Evolutionary conservation across 2,329 filamentous ascomycete genomes (phyloP).

Genomic region (Sclerotinia borealis): DNA sequence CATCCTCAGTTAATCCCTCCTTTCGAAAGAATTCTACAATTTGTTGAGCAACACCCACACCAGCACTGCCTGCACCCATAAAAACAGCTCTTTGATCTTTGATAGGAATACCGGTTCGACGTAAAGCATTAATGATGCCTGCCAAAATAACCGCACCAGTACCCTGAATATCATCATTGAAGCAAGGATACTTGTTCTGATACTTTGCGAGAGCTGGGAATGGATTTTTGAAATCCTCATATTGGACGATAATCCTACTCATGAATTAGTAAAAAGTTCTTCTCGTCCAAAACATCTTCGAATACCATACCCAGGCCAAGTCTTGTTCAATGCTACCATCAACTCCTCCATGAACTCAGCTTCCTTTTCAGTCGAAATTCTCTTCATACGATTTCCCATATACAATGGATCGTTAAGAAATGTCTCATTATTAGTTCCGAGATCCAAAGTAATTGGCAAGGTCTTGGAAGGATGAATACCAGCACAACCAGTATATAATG

Average conservation of each 20-base stretch:
- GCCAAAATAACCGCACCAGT: conserved; percentile 83
- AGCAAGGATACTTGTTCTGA: conserved; percentile 68
- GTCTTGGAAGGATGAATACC: conserved; percentile 76
- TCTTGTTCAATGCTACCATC: conserved; percentile 57
- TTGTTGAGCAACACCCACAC: conserved; percentile 80
- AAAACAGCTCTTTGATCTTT: conserved; percentile 65
- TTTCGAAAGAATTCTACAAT: conserved; percentile 69
- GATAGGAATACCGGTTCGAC: conserved; percentile 59
- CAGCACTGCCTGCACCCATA: conserved; percentile 76
- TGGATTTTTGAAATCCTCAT: conserved; percentile 66
- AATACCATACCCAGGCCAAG: conserved; percentile 66
- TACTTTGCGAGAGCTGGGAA: conserved; percentile 61
- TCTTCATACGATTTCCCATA: conserved; percentile 62
- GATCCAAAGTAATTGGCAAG: conserved; percentile 75
- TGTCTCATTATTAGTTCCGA: conserved; percentile 73
- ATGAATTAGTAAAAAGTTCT: conserved; percentile 38
- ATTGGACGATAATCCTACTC: conserved; percentile 47
- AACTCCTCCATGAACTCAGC: conserved; percentile 72
- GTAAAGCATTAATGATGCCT: conserved; percentile 68
- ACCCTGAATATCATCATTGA: conserved; percentile 88
- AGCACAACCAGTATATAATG: conserved; percentile 77
- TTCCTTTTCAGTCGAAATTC: conserved; percentile 65
- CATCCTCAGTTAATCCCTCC: conserved; percentile 59
- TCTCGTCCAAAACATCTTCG: conserved; percentile 57
- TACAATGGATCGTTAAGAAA: conserved; percentile 73